These are phyloP conservation scores for Anthoceros angustus DNA, from an alignment of 225 moss, liverwort and hornwort species.

Conservation along the genomic window DNA sequence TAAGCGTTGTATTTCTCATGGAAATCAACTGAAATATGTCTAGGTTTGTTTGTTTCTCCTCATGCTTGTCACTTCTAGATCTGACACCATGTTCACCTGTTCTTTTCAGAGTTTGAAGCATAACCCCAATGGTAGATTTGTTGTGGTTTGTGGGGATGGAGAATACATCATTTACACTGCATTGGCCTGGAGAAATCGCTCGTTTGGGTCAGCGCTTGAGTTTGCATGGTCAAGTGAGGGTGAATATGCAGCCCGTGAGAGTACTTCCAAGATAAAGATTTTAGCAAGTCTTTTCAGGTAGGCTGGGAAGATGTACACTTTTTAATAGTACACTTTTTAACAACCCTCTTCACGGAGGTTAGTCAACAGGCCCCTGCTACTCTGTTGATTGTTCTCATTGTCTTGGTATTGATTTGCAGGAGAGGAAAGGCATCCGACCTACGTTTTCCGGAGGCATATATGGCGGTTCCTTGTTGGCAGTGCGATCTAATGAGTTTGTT, in stretches of 20 bases:
- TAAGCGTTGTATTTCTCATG: constrained; percentile 9
- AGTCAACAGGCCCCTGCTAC: background rate
- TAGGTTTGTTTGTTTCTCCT: constrained; percentile 5
- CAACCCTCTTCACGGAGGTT: background rate
- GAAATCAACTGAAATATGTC: background rate
- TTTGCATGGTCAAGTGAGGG: constrained; percentile 81
- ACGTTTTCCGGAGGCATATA: constrained; percentile 78
- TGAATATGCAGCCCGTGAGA: constrained; percentile 85
- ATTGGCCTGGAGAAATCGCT: constrained; percentile 86
- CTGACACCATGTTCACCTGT: background rate
- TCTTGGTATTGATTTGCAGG: constrained; percentile 28
- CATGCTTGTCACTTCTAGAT: background rate
- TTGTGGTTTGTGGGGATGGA: too few relatives aligned
- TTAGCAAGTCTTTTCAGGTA: constrained; percentile 90
- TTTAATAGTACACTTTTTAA: too few relatives aligned
- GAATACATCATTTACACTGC: constrained; percentile 96
- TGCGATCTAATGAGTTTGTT: constrained; percentile 76
- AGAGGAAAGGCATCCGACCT: constrained; percentile 69
- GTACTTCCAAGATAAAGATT: constrained; percentile 84
- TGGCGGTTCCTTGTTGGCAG: constrained; percentile 73
- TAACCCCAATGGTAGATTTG: constrained; percentile 92
- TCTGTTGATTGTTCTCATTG: background rate
- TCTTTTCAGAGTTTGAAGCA: constrained; percentile 69
- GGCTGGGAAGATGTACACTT: too few relatives aligned
- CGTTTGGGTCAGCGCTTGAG: constrained; percentile 81